Conservation (phyloP, 768 basidiomycete genomes). For the Hirschioporus abietinus region DNA sequence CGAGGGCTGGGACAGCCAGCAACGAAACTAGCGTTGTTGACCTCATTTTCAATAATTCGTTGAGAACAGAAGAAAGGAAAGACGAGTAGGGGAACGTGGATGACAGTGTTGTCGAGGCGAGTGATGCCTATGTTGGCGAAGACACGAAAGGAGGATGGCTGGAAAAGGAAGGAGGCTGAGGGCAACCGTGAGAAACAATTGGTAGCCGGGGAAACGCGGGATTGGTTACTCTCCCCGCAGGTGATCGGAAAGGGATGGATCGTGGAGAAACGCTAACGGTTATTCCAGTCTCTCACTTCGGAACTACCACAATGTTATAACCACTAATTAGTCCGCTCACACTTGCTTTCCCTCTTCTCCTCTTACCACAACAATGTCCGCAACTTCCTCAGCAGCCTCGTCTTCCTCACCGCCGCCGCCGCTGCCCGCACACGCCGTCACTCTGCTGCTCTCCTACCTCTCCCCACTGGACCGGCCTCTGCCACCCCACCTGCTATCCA, state of each 20-base stretch:
- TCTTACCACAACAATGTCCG: constrained; percentile 25
- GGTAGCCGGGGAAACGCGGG: not conserved
- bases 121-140: not conserved
- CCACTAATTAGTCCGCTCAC: not conserved
- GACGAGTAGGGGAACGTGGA: constrained; percentile 10
- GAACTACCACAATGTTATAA: not conserved
- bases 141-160: not conserved
- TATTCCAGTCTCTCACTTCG: not conserved
- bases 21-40: constrained; percentile 26
- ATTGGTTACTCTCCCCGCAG: not conserved
- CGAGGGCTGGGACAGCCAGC: constrained; percentile 35
- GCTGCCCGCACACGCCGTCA: constrained; percentile 34
- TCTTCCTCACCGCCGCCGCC: not conserved
- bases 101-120: not conserved
- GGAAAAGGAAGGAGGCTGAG: not conserved
- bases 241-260: not conserved
- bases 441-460: constrained; percentile 53
- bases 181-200: not conserved
- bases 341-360: not conserved
- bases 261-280: constrained; percentile 1
- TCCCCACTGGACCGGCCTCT: constrained; percentile 44
- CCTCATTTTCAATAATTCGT: constrained; percentile 22
- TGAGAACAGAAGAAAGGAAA: constrained; percentile 15
- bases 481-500: constrained; percentile 28
- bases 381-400: constrained; percentile 17